A percentile compares a stretch with the other conserved stretches of the same genome.
These are phyloP conservation scores for Populus deltoides DNA, from an alignment of 345 rosid species.

Conservation along the genomic window DNA sequence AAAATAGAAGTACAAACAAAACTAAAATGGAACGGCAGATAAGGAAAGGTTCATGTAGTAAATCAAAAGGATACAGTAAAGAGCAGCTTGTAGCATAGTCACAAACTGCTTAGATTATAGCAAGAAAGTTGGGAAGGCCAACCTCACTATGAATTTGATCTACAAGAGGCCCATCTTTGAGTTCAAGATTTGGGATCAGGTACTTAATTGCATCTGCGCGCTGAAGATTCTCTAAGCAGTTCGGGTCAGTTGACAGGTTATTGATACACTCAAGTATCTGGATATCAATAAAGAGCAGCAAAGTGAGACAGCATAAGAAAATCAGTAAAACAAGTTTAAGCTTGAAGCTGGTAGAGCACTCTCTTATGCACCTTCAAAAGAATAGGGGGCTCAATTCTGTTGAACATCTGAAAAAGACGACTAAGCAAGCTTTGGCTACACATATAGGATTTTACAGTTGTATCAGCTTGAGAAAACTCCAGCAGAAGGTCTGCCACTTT, in stretches of 20 bases:
- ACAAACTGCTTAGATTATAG: not conserved
- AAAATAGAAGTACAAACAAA: not conserved
- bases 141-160: constrained; percentile 87
- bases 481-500: constrained; percentile 95
- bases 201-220: constrained; percentile 93
- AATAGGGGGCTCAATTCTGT: constrained; percentile 79
- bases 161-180: constrained; percentile 81
- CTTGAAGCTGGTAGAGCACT: not conserved
- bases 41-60: not conserved
- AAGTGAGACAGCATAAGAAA: not conserved
- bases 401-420: constrained; percentile 93
- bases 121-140: constrained; percentile 24
- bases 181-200: constrained; percentile 92
- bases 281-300: constrained; percentile 18
- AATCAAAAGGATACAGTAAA: not conserved
- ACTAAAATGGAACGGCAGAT: not conserved
- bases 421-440: constrained; percentile 88
- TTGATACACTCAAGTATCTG: constrained; percentile 86
- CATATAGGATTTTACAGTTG: constrained; percentile 85
- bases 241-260: constrained; percentile 86
- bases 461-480: constrained; percentile 96
- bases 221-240: constrained; percentile 95
- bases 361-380: constrained; percentile 66
- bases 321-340: not conserved
- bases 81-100: constrained; percentile 1